These are phyloP conservation scores for Sclerotinia minor DNA, from an alignment of 2,329 filamentous ascomycete genomes.

Conservation along the genomic window DNA sequence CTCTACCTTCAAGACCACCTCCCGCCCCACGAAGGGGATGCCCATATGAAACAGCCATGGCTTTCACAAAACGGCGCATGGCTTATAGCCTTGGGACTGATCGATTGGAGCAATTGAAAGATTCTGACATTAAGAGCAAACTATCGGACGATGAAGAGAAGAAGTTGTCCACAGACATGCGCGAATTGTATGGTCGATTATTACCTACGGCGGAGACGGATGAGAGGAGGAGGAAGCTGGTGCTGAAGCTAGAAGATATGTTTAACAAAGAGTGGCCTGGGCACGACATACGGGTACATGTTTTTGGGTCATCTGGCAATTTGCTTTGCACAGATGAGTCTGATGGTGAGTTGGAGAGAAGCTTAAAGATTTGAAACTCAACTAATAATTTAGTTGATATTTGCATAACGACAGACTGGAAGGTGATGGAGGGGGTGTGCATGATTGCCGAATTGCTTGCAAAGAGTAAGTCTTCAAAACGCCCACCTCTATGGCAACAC, in stretches of 20 bases:
- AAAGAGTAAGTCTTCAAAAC: conserved; percentile 62
- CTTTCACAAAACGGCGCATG: conserved; percentile 81
- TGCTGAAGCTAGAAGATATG: conserved; percentile 84
- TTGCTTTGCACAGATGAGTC: conserved; percentile 92
- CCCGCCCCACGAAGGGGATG: conserved; percentile 64
- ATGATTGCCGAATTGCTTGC: conserved; percentile 83
- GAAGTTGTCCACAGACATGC: conserved; percentile 78
- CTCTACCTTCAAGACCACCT: conserved; percentile 66
- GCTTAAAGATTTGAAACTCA: background rate
- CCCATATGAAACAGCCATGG: conserved; percentile 84
- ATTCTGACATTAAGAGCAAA: conserved; percentile 69
- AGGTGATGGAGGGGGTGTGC: conserved; percentile 85
- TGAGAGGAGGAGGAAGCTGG: conserved; percentile 69
- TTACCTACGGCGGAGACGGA: conserved; percentile 80
- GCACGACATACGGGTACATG: conserved; percentile 82
- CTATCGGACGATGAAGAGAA: conserved; percentile 72
- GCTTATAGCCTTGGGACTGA: conserved; percentile 88
- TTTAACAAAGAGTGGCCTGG: conserved; percentile 92
- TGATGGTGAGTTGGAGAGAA: conserved; percentile 66
- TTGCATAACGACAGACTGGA: conserved; percentile 91
- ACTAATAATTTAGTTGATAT: conserved; percentile 72
- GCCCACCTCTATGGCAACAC: conserved; percentile 24
- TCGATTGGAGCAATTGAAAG: conserved; percentile 68
- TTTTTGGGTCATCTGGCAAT: conserved; percentile 98
- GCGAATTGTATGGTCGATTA: conserved; percentile 80